phyloP scores from a whole-genome alignment of 2,329 filamentous ascomycete species.

The Phyllosticta paracitricarpa region DNA sequence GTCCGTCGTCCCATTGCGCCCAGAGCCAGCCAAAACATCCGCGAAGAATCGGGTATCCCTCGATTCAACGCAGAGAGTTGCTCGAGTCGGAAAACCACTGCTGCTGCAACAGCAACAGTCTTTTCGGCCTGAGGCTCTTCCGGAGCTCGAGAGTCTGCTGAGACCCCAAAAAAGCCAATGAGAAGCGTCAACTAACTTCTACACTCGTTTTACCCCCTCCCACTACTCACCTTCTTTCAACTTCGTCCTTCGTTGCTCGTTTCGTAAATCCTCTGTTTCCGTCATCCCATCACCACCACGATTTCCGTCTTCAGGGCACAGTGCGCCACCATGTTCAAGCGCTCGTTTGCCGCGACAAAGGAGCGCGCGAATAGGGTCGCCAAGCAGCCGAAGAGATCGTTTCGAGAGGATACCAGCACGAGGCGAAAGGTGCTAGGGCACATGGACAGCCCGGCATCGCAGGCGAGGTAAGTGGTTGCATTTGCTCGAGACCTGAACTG shows the following conservation, averaged over 20 bases:
- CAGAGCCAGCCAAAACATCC: background rate
- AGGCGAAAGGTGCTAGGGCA: conserved; percentile 85
- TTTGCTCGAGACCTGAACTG: background rate
- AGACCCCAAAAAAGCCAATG: background rate
- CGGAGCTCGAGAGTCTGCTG: background rate
- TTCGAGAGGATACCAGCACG: conserved; percentile 54
- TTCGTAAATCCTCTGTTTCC: background rate
- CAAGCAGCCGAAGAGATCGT: conserved; percentile 66
- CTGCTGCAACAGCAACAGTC: background rate
- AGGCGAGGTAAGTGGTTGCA: conserved; percentile 34
- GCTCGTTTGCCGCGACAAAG: conserved; percentile 63
- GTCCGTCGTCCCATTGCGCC: background rate
- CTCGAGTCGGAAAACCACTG: background rate
- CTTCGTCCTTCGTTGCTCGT: background rate
- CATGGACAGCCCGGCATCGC: conserved; percentile 48
- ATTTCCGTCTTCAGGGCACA: conserved; percentile 29
- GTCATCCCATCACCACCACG: conserved; percentile 12
- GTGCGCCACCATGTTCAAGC: conserved; percentile 71
- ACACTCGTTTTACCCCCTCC: conserved; percentile 4
- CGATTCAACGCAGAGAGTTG: background rate
- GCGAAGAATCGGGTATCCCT: background rate
- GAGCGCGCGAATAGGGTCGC: conserved; percentile 82
- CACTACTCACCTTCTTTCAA: background rate
- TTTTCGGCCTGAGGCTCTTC: background rate
- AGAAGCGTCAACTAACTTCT: conserved; percentile 9